A percentile compares a stretch with the other conserved stretches of the same genome.
Evolutionary conservation across 2,329 filamentous ascomycete genomes (phyloP).

Genomic region (Ascochyta lentis): DNA sequence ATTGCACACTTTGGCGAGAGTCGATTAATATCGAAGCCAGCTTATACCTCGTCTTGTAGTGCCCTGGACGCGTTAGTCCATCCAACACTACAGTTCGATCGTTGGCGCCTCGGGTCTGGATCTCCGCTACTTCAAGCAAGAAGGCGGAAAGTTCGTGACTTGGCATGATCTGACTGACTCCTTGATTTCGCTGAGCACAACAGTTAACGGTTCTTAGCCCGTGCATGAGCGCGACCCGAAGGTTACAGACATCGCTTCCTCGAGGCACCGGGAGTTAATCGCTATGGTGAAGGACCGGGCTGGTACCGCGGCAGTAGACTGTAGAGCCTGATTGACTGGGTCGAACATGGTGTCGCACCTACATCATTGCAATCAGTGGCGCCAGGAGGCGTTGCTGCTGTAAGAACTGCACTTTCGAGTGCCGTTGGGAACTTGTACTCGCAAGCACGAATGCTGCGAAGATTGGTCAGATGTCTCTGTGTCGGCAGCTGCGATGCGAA

Average conservation of each 20-base stretch:
- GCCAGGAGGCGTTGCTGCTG: background rate
- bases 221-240: no score
- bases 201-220: no score
- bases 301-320: background rate
- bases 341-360: background rate
- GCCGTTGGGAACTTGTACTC: background rate
- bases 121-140: no score
- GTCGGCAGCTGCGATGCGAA: background rate
- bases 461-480: background rate
- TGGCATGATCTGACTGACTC: no score
- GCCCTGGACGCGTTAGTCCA: no score
- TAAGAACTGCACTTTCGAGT: background rate
- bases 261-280: background rate
- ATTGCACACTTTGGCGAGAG: no score
- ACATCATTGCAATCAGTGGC: background rate
- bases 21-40: no score
- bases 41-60: no score
- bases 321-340: background rate
- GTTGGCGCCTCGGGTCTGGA: no score
- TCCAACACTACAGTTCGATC: no score
- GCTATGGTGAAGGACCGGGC: background rate
- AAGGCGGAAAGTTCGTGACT: no score
- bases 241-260: background rate
- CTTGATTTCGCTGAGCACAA: no score
- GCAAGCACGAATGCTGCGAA: background rate